Base-by-base conservation (phyloP, 768 basidiomycete genomes). In the Kwoniella sp. region DNA sequence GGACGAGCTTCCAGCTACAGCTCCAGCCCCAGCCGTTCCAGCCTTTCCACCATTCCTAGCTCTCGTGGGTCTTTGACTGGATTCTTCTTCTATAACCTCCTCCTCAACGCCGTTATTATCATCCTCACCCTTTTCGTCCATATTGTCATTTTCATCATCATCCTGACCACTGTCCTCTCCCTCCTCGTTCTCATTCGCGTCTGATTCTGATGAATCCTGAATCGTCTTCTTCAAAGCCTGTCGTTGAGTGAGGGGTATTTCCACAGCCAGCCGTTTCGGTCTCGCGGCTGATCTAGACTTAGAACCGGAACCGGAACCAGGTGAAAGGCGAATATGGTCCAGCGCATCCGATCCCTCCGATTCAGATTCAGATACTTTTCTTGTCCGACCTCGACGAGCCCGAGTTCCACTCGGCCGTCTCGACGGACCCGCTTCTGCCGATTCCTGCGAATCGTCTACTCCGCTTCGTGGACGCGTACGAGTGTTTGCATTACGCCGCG, bases 301-400 rank as follows among this genome's bases (percentile, higher is more conserved):
- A 9, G 48, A 5, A 5, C 19, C 22, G 8, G 48, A 24, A 8
- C 30, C 9, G 9, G 27, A 29, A 44, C 17, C 17, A 9, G 40
- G 40, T 19, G 40, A 44, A 44, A 44, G 40, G 17, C 8, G 40
- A 22, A 74, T 64, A 19, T 55, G 53, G 13, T 55, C 56, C 25
- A 74, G 21, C 12, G 70, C 73, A 24, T 74, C 68, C 15, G 70
- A 71, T 0, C 73, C 73, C 22, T 64, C 62, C 19, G 40, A 44
- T 19, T 44, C 40, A 19, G 40, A 44, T 15, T 44, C 40, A 3
- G 40, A 44, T 19, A 33, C 33, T 13, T 15, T 44, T 15, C 40
- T n/a, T n/a, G n/a, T 19, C 40, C 40, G 7, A 44, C 8, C 17
- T 15, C 40, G 8, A 15, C 40, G 40, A 44, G 40, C 40, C 17